These are phyloP conservation scores for Solioccasus polychromus DNA, from an alignment of 768 basidiomycete genomes.

Conservation along the genomic window DNA sequence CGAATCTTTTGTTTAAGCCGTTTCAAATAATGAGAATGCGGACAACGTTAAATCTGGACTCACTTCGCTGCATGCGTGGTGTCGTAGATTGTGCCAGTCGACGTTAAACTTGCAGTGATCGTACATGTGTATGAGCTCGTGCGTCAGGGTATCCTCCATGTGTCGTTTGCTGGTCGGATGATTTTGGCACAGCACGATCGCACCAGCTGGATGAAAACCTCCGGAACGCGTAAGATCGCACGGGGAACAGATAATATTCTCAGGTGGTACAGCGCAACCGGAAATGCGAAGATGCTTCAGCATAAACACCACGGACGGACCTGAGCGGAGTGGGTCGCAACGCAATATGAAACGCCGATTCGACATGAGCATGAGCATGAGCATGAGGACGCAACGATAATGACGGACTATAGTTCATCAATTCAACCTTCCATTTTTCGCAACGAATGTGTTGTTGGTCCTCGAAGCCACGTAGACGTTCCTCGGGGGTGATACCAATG, in stretches of 20 bases:
- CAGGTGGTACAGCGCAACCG: conserved; percentile 65
- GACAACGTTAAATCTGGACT: no score
- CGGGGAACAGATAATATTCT: conserved; percentile 80
- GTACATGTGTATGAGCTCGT: conserved; percentile 94
- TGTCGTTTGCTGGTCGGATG: conserved; percentile 77
- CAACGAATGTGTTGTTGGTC: conserved; percentile 46
- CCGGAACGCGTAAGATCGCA: conserved; percentile 76
- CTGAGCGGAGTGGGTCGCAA: conserved; percentile 38
- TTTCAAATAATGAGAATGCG: no score
- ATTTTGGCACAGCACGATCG: conserved; percentile 83
- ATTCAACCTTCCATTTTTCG: conserved; percentile 65
- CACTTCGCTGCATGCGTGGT: conserved; percentile 98
- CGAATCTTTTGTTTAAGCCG: conserved; percentile 75
- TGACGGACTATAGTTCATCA: conserved; percentile 68
- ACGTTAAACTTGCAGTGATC: conserved; percentile 95
- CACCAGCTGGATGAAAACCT: conserved; percentile 81
- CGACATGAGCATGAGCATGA: conserved; percentile 8
- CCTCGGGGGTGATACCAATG: conserved; percentile 44
- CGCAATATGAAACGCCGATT: conserved; percentile 5
- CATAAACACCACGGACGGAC: conserved; percentile 88
- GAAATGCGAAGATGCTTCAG: conserved; percentile 80
- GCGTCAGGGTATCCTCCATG: conserved; percentile 90
- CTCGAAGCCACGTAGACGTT: conserved; percentile 35
- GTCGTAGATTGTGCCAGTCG: conserved; percentile 84
- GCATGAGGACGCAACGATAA: conserved; percentile 9